Evolutionary conservation across 2,329 filamentous ascomycete species (phyloP), one percentile per base, ranked within the genome.

Genomic region (Fusarium ambrosium): DNA sequence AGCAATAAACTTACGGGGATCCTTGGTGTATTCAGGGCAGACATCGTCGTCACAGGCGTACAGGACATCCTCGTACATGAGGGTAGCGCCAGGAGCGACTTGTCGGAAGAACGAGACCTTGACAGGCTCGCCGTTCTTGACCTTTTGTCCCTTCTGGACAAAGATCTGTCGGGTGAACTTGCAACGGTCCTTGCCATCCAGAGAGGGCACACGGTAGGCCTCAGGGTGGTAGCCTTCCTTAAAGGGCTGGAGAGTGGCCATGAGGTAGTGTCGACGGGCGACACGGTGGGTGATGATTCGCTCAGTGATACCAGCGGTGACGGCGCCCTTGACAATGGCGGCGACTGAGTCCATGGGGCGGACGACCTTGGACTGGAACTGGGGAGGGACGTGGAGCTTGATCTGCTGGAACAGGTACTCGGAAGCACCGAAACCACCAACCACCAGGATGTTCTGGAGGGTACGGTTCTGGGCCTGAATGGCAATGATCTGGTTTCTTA

Each of bases 331-430:
- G 85, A 98, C 97, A 78, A 99, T 99, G 74, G 97, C 97, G 51
- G 97, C 95, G 67, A 99, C 97, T 2, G 97, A 98, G 86, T 99
- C 97, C 97, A 98, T 98, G 66, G 97, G 97, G 64, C 97, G 92
- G 48, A 99, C 96, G 58, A 98, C 97, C 89, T 98, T 98, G 83
- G 94, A 93, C 86, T 98, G 96, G 88, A 98, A 99, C 83, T 98
- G 97, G 11, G 97, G 97, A 41, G 97, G 97, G 2, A 99, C 97
- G 82, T 98, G 97, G 55, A 98, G 92, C 85, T 98, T 98, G 88
- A 99, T 98, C 85, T 99, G 97, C 85, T 98, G 96, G 91, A 98
- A 99, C 70, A 99, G 92, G 82, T 98, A 98, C 85, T 99, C 97
- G 9, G 96, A 98, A 34, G 96, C 97, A 86, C 97, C 97, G 82